A percentile compares a stretch with the other conserved stretches of the same genome.
phyloP scores from a whole-genome alignment of 257 asterid species.

The Petunia axillaris region DNA sequence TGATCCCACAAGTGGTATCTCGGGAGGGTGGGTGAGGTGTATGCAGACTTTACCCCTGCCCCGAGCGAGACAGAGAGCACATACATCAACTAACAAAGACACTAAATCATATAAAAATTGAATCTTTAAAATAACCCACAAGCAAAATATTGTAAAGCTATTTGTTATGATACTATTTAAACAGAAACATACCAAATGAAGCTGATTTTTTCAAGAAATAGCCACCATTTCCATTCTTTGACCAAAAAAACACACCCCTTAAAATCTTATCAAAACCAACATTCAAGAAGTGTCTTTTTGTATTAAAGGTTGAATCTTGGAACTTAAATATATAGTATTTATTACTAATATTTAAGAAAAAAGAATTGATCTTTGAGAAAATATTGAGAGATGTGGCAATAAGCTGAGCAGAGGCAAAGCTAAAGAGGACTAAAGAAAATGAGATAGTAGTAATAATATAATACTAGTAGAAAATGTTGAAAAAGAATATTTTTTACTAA shows the following conservation, averaged over 20 bases:
- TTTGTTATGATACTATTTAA: constrained; percentile 12
- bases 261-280: constrained; percentile 26
- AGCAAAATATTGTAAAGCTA: not conserved
- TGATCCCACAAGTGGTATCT: too few species aligned
- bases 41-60: not conserved
- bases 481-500: constrained; percentile 17
- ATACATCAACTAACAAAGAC: constrained; percentile 28
- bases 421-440: not conserved
- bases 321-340: not conserved
- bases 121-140: constrained; percentile 33
- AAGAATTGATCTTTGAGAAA: constrained; percentile 42
- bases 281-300: constrained; percentile 36
- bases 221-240: constrained; percentile 44
- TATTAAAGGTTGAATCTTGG: constrained; percentile 31
- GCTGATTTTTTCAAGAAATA: constrained; percentile 43
- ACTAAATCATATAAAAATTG: constrained; percentile 30
- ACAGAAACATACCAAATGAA: constrained; percentile 57
- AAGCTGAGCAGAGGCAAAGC: constrained; percentile 20
- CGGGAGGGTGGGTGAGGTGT: too few species aligned
- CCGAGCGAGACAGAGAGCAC: constrained; percentile 27
- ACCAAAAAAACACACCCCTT: constrained; percentile 39
- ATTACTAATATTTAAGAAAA: not conserved
- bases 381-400: constrained; percentile 5
- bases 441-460: constrained; percentile 5
- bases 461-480: constrained; percentile 32